Base-by-base conservation (phyloP, 495 filamentous ascomycete species). In the Penicillium fimorum region DNA sequence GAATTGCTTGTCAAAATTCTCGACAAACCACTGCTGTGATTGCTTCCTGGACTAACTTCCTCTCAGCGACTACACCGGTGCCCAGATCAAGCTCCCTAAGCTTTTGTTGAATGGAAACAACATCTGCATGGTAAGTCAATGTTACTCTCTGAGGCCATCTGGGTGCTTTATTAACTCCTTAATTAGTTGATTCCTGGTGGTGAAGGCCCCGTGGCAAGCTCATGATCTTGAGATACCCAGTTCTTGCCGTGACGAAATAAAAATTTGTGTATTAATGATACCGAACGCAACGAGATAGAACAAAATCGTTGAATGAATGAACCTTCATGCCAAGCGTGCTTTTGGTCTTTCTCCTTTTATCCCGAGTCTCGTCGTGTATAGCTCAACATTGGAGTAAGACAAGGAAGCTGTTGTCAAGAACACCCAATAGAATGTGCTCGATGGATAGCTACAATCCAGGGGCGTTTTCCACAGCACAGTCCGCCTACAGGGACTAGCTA, bases 41-140 rank as follows among this genome's bases (percentile, higher is more conserved):
- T 24, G 20, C 15, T 17, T n/a, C 4, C 38, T 17, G n/a, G n/a
- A 54, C 65, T 74, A 66, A 72, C 46, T n/a, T 42, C 20, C 29
- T 48, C 20, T n/a, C 49, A 97, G 92, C 66, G 94, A 98, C 73
- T 96, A 93, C 72, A 85, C 84, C 15, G 94, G 92, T 57, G 80
- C 87, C 57, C 85, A 91, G 62, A 88, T 84, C 17, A 95, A 96
- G 72, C 84, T 97, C 18, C 82, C 90, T 17, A 96, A 96, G 80
- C 94, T 97, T 46, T 73, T 98, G 24, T 79, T 98, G n/a, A 97
- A 97, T 63, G 94, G 94, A 35, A 98, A 98, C 73, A 97, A 97
- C 65, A 88, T 98, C 53, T 97, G 94, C 89, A 98, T 98, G 94
- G 94, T 96, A 81, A 27, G 67, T 47, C 40, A 13, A 10, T 37